phyloP scores from a whole-genome alignment of 805 yeast genomes.

The Clavispora santaluciae region DNA sequence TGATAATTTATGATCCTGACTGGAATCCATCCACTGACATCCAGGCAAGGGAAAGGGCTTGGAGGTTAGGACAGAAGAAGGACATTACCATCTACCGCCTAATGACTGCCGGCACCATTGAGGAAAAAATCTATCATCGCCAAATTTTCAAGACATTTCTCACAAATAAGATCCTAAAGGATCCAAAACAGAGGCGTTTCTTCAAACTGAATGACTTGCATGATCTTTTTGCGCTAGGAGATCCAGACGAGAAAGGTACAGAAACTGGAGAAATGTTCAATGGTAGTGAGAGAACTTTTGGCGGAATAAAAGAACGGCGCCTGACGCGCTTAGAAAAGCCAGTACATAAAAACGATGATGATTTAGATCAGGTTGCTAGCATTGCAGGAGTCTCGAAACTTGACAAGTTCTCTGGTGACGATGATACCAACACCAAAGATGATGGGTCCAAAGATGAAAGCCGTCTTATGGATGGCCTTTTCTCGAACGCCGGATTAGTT shows the following conservation, averaged over 20 bases:
- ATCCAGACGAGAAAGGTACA: conserved; percentile 59
- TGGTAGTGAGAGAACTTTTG: conserved; percentile 38
- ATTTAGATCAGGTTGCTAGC: conserved; percentile 57
- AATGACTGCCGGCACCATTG: conserved; percentile 93
- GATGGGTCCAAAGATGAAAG: conserved; percentile 39
- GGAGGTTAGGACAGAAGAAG: conserved; percentile 93
- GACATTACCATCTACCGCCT: conserved; percentile 88
- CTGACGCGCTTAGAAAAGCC: conserved; percentile 23
- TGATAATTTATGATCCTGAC: conserved; percentile 92
- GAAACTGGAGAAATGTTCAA: conserved; percentile 64
- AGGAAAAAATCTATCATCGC: conserved; percentile 93
- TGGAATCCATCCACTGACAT: conserved; percentile 98
- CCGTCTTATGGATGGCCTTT: conserved; percentile 68
- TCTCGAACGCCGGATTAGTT: conserved; percentile 59
- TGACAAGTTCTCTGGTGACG: conserved; percentile 56
- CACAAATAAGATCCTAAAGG: conserved; percentile 89
- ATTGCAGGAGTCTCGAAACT: conserved; percentile 71
- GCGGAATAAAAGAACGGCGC: conserved; percentile 30
- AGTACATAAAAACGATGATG: conserved; percentile 50
- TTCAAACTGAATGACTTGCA: conserved; percentile 90
- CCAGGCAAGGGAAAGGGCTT: conserved; percentile 95
- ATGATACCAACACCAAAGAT: conserved; percentile 13
- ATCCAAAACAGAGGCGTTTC: conserved; percentile 90
- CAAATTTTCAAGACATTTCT: conserved; percentile 94
- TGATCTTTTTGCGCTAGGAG: conserved; percentile 83